Percentiles rank a stretch among this genome's conserved stretches.
These are phyloP conservation scores for Nothopassalora personata DNA, from an alignment of 2,329 filamentous ascomycete species.

Conservation along the genomic window DNA sequence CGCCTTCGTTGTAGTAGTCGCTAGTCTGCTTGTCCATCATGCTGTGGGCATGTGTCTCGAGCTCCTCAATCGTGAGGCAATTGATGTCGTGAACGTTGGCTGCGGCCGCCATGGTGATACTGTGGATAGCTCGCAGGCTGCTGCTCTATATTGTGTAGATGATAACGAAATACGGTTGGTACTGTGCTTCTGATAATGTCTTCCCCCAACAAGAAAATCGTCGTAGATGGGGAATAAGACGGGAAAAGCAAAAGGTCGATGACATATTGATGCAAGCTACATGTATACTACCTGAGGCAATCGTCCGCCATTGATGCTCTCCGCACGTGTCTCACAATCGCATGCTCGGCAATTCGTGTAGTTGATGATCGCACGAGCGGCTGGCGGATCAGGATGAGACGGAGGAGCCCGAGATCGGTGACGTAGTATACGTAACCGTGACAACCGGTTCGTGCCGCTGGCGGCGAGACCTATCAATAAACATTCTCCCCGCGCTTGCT, in stretches of 20 bases:
- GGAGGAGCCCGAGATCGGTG: neutral
- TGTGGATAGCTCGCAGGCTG: neutral
- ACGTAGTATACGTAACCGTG: neutral
- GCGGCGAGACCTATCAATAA: neutral
- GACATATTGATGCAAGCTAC: neutral
- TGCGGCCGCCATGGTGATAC: neutral
- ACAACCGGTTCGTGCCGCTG: neutral
- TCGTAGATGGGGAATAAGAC: neutral
- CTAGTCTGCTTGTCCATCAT: conserved; percentile 37
- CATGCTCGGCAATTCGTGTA: neutral
- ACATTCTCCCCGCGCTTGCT: neutral
- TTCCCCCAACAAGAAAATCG: neutral
- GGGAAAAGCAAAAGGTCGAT: neutral
- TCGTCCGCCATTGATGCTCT: neutral
- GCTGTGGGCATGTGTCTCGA: conserved; percentile 35
- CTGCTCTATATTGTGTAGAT: neutral
- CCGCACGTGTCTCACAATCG: neutral
- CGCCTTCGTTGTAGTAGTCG: conserved; percentile 38
- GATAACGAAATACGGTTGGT: neutral
- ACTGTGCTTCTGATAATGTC: neutral
- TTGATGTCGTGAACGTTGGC: conserved; percentile 33
- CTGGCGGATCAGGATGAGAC: no score
- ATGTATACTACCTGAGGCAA: neutral
- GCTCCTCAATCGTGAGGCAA: conserved; percentile 41
- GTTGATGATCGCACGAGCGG: neutral